Conservation (phyloP, 148 eudicot species). For the Rhododendron griersonianum region DNA sequence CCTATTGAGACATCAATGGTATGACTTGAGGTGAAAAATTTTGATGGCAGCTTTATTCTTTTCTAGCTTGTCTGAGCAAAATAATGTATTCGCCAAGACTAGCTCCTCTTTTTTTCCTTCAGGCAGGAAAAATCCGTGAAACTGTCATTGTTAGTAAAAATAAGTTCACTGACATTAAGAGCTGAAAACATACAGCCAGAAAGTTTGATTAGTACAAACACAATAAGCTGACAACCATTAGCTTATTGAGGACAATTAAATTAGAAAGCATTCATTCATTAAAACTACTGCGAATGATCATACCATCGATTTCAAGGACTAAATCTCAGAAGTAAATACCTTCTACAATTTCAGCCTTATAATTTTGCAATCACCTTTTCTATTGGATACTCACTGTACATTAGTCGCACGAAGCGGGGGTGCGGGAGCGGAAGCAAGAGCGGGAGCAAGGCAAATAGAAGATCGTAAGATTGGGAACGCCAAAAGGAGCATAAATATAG, state of each 20-base stretch:
- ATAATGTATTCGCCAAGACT: background rate
- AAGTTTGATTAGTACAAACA: background rate
- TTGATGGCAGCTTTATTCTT: background rate
- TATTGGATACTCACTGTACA: background rate
- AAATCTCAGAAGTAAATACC: background rate
- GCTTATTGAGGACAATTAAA: background rate
- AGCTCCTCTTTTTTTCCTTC: background rate
- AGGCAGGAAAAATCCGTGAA: background rate
- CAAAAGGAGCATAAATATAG: background rate
- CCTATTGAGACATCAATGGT: background rate
- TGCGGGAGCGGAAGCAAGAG: background rate
- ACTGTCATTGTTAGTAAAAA: background rate
- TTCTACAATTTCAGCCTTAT: background rate
- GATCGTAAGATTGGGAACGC: too few relatives aligned
- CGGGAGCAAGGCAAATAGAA: too few relatives aligned
- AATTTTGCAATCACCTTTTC: background rate
- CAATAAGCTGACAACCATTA: background rate
- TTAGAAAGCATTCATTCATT: background rate
- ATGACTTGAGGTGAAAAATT: background rate
- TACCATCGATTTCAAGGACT: background rate
- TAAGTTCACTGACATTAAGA: background rate
- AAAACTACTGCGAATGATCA: background rate
- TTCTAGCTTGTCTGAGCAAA: background rate
- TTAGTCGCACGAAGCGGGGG: background rate
- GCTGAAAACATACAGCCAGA: background rate